Conservation (phyloP, 2,329 filamentous ascomycete genomes). For the Bertia moriformis region DNA sequence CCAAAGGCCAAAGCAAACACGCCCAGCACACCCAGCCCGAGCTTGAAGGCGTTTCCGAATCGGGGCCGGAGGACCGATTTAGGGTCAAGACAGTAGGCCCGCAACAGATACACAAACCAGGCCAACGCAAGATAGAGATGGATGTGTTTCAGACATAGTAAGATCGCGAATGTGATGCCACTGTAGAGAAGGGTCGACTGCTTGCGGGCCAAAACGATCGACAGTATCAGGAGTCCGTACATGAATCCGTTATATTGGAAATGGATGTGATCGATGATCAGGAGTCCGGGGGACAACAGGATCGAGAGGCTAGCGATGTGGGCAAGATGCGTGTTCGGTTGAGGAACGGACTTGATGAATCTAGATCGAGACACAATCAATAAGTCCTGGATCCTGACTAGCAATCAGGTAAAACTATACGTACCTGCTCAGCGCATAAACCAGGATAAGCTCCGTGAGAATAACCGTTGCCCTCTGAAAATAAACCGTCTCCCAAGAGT, state of each 20-base stretch:
- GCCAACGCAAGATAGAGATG: conserved; percentile 92
- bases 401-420: conserved; percentile 1
- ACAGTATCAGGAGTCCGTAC: conserved; percentile 79
- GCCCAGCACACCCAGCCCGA: conserved; percentile 56
- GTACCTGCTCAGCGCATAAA: conserved; percentile 62
- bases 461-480: conserved; percentile 89
- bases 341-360: conserved; percentile 59
- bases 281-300: conserved; percentile 75
- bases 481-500: conserved; percentile 85
- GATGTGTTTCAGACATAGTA: conserved; percentile 94
- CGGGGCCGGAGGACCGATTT: conserved; percentile 63
- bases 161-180: conserved; percentile 67
- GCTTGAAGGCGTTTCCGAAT: conserved; percentile 68
- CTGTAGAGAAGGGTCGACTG: conserved; percentile 62
- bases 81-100: conserved; percentile 72
- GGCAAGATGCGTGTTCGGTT: conserved; percentile 54
- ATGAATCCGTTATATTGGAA: conserved; percentile 98
- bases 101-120: conserved; percentile 86
- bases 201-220: conserved; percentile 67
- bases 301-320: conserved; percentile 82
- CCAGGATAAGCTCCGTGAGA: conserved; percentile 65
- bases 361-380: conserved; percentile 21
- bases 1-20: conserved; percentile 76
- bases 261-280: conserved; percentile 97
- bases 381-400: conserved; percentile 1